These are phyloP conservation scores for Catharanthus roseus DNA, from an alignment of 257 asterid species.

Conservation along the genomic window DNA sequence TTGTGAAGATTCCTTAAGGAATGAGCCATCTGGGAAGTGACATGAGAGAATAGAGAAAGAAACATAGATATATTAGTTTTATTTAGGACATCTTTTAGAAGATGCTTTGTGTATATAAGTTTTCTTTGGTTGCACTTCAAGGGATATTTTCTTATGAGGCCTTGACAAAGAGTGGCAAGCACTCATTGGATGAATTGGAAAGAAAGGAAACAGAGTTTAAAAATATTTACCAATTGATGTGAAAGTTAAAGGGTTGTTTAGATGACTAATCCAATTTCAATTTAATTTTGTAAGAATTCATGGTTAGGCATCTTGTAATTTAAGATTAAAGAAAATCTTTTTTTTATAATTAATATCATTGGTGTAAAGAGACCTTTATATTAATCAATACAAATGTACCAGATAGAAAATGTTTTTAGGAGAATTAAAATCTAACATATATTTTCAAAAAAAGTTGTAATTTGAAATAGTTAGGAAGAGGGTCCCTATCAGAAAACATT, in stretches of 20 bases:
- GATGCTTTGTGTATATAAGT: background rate
- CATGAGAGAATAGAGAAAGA: constrained; percentile 6
- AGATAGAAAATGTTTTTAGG: no score
- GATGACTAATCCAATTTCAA: no score
- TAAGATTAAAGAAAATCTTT: no score
- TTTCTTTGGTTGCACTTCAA: constrained; percentile 16
- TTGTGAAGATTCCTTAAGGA: constrained; percentile 33
- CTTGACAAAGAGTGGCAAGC: background rate
- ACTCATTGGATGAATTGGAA: background rate
- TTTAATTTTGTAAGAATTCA: no score
- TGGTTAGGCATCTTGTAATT: no score
- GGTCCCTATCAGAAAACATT: no score
- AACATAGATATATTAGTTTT: background rate
- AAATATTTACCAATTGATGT: background rate
- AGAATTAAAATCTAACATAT: no score
- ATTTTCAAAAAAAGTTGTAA: no score
- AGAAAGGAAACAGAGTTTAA: background rate
- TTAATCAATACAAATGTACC: no score
- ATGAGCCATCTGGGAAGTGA: constrained; percentile 29
- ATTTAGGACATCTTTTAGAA: background rate
- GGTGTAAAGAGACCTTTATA: no score
- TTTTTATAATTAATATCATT: no score
- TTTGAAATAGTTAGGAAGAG: no score
- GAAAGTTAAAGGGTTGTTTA: background rate
- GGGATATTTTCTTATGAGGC: background rate